Evolutionary conservation across 331 rosid genomes (phyloP).

Genomic region (Malus hybrid): DNA sequence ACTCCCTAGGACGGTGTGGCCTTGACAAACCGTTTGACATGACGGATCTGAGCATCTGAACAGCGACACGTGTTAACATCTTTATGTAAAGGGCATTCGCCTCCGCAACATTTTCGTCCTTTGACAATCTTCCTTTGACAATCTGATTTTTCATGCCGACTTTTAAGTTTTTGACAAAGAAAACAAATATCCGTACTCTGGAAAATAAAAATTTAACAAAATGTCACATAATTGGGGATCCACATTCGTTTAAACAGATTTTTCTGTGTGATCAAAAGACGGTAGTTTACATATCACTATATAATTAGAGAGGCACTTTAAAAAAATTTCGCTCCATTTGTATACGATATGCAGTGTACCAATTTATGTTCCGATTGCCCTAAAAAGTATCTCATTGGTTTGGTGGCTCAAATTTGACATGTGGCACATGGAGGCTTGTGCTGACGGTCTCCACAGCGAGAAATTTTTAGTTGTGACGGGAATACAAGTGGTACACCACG

Average conservation of each 20-base stretch:
- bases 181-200: too few species aligned
- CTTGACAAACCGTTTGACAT: neutral
- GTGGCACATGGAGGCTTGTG: neutral
- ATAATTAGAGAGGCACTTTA: rapidly evolving
- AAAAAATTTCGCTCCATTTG: rapidly evolving
- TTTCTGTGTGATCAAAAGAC: rapidly evolving
- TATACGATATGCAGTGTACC: too few species aligned
- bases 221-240: too few species aligned
- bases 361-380: too few species aligned
- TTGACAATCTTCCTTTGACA: neutral
- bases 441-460: neutral
- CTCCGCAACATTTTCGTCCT: neutral
- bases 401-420: neutral
- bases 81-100: neutral
- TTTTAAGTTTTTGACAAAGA: too few species aligned
- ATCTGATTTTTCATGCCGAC: neutral
- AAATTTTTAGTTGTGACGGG: too few species aligned
- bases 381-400: too few species aligned
- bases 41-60: neutral
- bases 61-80: neutral
- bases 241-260: too few species aligned
- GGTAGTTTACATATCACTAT: too few species aligned
- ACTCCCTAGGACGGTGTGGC: too few species aligned
- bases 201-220: neutral
- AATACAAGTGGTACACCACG: too few species aligned